Evolutionary conservation across 805 yeast species (phyloP), one percentile per base, ranked within the genome.

Genomic region (Yamadazyma nakazawae): DNA sequence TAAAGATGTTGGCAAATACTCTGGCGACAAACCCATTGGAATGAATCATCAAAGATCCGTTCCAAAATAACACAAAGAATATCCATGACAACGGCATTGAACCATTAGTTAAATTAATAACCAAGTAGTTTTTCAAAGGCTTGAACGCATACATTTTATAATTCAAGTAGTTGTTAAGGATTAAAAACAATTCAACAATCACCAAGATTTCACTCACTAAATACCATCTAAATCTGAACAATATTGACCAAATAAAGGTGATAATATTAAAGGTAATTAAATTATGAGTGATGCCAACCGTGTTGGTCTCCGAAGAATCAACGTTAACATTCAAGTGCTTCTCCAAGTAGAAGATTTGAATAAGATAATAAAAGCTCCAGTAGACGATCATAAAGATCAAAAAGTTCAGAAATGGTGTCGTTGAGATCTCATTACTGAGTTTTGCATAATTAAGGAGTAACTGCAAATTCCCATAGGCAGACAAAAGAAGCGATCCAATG

Each of bases 81-180:
- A 83, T 66, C 96, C 96, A 88, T 28, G 85, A 73, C 46, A 85
- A 63, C 12, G 96, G 95, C 56, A 86, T 54, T 0, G 91, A 88
- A 9, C 81, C 76, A 12, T 76, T 74, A 13, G 92, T 77, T 54
- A 82, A 65, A 64, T 88, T 95, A 43, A 85, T 69, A 34, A 80
- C 64, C 26, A 81, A 52, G 78, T 83, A 82, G 49, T 71, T 73
- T 45, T 67, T 51, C 41, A 80, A 54, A 9, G 82, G 81, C 46
- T 73, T 70, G 59, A 83, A 68, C 14, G 75, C 55, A 57, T 76
- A 81, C 2, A 94, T 80, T 61, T 80, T 78, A 64, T 82, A 84
- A 25, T 72, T 66, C 54, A 80, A 69, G 69, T 83, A 82, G 41
- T 80, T 69, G 6, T 73, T 64, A 48, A 81, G 52, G 36, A 85